Conservation (phyloP, 1,139 yeast species). For the Pichiaceae sp. region DNA sequence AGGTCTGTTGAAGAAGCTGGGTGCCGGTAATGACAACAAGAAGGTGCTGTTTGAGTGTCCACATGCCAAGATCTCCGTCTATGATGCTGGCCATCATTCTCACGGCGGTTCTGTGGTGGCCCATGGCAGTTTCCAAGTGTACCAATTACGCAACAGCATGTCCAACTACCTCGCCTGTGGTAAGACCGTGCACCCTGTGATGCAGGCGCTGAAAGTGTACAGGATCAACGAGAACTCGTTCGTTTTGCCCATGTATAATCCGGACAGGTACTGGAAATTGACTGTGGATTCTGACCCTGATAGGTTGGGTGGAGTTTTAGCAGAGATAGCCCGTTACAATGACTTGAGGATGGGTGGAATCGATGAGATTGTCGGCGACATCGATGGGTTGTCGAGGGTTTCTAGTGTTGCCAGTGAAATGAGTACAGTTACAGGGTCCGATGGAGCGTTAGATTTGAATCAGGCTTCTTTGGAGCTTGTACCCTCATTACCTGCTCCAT, state of each 20-base stretch:
- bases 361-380: neutral
- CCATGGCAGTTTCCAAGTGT: constrained; percentile 57
- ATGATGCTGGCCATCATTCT: neutral
- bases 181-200: constrained; percentile 53
- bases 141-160: constrained; percentile 47
- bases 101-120: constrained; percentile 29
- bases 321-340: constrained; percentile 6
- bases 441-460: no score
- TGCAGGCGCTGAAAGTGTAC: constrained; percentile 51
- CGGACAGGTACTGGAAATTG: constrained; percentile 61
- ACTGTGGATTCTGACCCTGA: constrained; percentile 29
- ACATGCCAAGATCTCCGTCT: constrained; percentile 1
- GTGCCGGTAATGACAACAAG: neutral
- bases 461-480: no score
- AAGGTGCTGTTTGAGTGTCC: constrained; percentile 2
- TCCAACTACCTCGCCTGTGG: constrained; percentile 59
- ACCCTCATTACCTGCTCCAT: no score
- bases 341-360: neutral
- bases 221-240: constrained; percentile 46
- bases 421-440: no score
- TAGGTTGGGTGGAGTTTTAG: constrained; percentile 5
- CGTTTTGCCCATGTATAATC: constrained; percentile 58
- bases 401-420: no score
- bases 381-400: no score
- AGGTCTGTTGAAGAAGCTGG: constrained; percentile 1